Conservation (phyloP, 169 alveolate genomes). For the Eimeria acervulina region DNA sequence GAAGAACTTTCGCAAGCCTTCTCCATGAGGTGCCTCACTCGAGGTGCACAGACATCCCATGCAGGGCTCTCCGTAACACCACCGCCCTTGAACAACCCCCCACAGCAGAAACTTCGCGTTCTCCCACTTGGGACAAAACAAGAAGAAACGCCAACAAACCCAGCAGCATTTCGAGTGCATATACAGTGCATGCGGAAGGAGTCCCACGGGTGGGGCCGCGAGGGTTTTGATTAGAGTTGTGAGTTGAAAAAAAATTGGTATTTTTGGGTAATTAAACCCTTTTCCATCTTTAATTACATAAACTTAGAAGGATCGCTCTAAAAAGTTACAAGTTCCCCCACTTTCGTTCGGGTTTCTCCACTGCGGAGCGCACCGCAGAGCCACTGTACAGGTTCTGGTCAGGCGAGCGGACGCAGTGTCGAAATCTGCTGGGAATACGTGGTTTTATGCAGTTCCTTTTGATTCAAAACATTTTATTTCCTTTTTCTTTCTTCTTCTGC, state of each 20-base stretch:
- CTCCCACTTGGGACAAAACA: background rate
- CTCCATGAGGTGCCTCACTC: background rate
- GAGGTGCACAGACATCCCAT: background rate
- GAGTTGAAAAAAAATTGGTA: background rate
- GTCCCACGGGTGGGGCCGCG: slow-evolving; percentile 23
- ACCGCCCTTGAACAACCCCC: background rate
- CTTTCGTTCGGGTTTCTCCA: background rate
- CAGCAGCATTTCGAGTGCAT: background rate
- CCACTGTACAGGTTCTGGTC: slow-evolving; percentile 21
- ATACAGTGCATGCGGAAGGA: slow-evolving; percentile 13
- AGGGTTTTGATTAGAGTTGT: background rate
- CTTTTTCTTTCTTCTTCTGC: background rate
- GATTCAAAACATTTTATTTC: background rate
- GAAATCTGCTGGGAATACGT: background rate
- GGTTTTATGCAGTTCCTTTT: background rate
- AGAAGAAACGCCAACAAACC: background rate
- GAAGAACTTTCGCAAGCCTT: background rate
- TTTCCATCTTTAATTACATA: no score
- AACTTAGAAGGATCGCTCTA: background rate
- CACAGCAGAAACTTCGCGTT: background rate
- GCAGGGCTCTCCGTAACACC: background rate
- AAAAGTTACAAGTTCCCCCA: background rate
- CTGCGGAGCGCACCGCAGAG: background rate
- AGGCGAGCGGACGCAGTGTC: background rate
- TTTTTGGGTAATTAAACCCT: background rate